Evolutionary conservation across 1,284 basidiomycete species (phyloP).

Genomic region (Rhodotorula glutinis): DNA sequence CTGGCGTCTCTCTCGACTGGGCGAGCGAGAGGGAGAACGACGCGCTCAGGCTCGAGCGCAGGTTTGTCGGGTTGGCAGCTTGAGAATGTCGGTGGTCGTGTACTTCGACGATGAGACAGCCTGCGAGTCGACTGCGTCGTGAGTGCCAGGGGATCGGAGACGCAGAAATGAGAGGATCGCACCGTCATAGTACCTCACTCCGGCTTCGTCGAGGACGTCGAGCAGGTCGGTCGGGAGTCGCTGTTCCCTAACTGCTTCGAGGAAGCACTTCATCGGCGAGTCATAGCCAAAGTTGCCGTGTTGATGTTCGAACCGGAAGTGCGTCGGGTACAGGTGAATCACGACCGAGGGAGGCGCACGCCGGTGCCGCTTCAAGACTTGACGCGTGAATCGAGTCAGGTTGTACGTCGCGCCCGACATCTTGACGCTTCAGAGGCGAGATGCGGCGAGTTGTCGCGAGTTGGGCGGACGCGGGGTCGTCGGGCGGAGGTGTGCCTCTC

Average conservation of each 20-base stretch:
- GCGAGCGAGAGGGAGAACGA: constrained; percentile 25
- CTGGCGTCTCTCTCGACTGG: constrained; percentile 17
- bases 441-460: too few species aligned
- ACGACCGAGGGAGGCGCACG: constrained; percentile 40
- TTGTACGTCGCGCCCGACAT: constrained; percentile 35
- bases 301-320: constrained; percentile 45
- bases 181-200: constrained; percentile 42
- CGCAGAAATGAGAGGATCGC: too few species aligned
- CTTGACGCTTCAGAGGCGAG: neutral
- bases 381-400: constrained; percentile 37
- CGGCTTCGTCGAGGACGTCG: constrained; percentile 42
- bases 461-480: too few species aligned
- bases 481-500: too few species aligned
- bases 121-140: neutral
- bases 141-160: too few species aligned
- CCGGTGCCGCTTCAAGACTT: constrained; percentile 39
- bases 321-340: constrained; percentile 42
- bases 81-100: constrained; percentile 42
- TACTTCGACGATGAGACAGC: constrained; percentile 45
- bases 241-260: constrained; percentile 44
- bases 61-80: constrained; percentile 5
- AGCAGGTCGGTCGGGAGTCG: constrained; percentile 44
- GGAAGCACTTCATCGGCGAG: constrained; percentile 41
- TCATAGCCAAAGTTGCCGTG: constrained; percentile 41
- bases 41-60: constrained; percentile 17